A percentile compares a stretch with the other conserved stretches of the same genome.
phyloP scores from a whole-genome alignment of 2,329 filamentous ascomycete species.

The Exophiala sideris region DNA sequence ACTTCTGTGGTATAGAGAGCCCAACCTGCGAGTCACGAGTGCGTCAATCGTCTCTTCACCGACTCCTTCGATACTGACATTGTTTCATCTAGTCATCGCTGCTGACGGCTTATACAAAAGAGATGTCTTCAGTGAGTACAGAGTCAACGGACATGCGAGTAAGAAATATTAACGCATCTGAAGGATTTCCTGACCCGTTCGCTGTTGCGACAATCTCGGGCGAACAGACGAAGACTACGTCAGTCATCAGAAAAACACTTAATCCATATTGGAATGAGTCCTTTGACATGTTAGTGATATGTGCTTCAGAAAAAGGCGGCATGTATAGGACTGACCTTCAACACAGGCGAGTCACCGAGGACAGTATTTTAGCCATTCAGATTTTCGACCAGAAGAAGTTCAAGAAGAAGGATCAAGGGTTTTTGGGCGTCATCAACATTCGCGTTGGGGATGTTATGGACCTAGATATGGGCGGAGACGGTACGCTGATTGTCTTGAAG shows the following conservation, averaged over 20 bases:
- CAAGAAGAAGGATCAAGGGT: constrained; percentile 99
- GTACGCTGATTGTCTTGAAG: constrained; percentile 51
- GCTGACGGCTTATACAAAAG: constrained; percentile 98
- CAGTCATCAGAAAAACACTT: constrained; percentile 92
- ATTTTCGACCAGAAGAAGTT: constrained; percentile 99
- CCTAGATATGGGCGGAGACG: constrained; percentile 82
- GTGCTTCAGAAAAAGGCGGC: neutral
- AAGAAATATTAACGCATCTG: constrained; percentile 5
- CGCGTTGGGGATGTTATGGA: constrained; percentile 93
- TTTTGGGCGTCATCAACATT: constrained; percentile 95
- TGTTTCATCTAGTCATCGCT: constrained; percentile 72
- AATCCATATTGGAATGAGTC: constrained; percentile 99
- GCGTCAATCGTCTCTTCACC: constrained; percentile 35
- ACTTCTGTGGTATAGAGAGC: constrained; percentile 53
- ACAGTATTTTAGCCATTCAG: constrained; percentile 94
- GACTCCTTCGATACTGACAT: constrained; percentile 16
- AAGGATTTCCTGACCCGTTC: constrained; percentile 96
- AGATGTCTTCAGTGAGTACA: constrained; percentile 90
- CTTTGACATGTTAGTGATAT: constrained; percentile 81
- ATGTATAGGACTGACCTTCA: constrained; percentile 5
- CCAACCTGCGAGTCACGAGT: constrained; percentile 94
- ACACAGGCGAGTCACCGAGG: constrained; percentile 79
- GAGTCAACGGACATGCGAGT: neutral
- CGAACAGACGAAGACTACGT: constrained; percentile 97
- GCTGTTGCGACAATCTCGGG: constrained; percentile 95